Percentiles rank a stretch among this genome's conserved stretches.
These are phyloP conservation scores for Syncephalis fuscata DNA, from an alignment of 371 early-diverging fungal genomes.

Conservation along the genomic window DNA sequence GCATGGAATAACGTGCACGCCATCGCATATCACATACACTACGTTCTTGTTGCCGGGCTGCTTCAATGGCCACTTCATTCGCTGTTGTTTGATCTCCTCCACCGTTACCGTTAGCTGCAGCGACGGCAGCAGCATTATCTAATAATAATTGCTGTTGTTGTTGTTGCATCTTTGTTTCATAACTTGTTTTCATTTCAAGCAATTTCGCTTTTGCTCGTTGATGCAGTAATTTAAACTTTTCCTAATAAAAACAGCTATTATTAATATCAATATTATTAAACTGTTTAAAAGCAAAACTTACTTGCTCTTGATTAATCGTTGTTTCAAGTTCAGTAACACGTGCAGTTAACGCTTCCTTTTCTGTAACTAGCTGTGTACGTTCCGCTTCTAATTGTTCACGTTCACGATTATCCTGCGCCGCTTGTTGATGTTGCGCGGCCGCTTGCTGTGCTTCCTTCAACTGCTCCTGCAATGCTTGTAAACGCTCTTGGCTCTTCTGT, in stretches of 20 bases:
- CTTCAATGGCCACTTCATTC: neutral
- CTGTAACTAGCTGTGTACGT: slow-evolving; percentile 3
- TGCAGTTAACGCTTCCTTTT: neutral
- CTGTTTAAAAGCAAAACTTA: no score
- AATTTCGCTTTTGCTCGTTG: neutral
- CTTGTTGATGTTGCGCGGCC: slow-evolving; percentile 2
- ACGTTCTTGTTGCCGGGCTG: neutral
- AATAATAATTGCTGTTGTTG: neutral
- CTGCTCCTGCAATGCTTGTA: slow-evolving; percentile 4
- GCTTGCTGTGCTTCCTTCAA: slow-evolving; percentile 4
- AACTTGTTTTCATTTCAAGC: neutral
- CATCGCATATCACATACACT: neutral
- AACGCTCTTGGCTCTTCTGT: slow-evolving; percentile 11
- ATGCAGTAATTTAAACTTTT: neutral
- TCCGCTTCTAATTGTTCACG: slow-evolving; percentile 8
- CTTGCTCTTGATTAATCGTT: neutral
- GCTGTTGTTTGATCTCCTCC: neutral
- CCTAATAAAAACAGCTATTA: neutral
- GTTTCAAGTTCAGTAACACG: slow-evolving; percentile 2
- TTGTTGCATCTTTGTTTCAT: neutral
- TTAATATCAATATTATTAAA: no score
- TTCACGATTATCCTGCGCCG: slow-evolving; percentile 11
- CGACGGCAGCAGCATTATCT: neutral
- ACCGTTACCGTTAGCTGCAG: no score
- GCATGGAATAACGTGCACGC: no score